Base-by-base conservation (phyloP, 129 eudicot genomes). In the Lactuca sativa region DNA sequence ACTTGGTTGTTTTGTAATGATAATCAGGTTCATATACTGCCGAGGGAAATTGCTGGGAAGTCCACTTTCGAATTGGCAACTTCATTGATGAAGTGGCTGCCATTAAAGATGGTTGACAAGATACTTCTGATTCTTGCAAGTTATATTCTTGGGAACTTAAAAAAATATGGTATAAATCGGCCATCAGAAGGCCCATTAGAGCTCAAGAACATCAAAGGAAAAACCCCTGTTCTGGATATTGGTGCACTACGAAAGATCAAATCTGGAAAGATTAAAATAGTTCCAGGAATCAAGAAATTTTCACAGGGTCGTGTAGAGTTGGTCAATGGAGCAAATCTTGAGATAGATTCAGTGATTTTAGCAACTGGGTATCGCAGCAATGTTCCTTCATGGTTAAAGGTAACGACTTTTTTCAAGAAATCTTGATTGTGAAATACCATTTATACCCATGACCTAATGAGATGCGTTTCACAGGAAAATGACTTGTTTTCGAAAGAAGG, bases 341-440 rank as follows among this genome's bases (percentile, higher is more conserved):
- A 87, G 49, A 66, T 95, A 41, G 96, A 95, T 84, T 86, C 87
- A 30, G 93, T 95, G 49, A 85, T 95, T 62, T 71, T 90, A 66
- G 97, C 99, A 15, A 95, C 99, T 38, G 99, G 99, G 47, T 95
- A 95, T 72, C 80, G 87, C 75, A 90, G 99, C 90, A 95, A 95
- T 82, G 99, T 95, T 44, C 91, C 99, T 51, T 80, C 99, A 52
- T 95, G 99, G 99, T 70, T 95, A 72, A 78, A 85, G 97, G 99
- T 95, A 64, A 82, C 74, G 56, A 61, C 18, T 14, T 49, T n/a
- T 31, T 3, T 54, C 3, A 41, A 37, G 56, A 7, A 44, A 67
- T 44, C 54, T 32, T 68, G 36, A 69, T 6, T 41, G 52, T 7
- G 70, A 74, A 78, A 64, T 74, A 48, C 69, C 78, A 40, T 64